These are phyloP conservation scores for Colletotrichum tropicale DNA, from an alignment of 2,329 filamentous ascomycete genomes.

Conservation along the genomic window DNA sequence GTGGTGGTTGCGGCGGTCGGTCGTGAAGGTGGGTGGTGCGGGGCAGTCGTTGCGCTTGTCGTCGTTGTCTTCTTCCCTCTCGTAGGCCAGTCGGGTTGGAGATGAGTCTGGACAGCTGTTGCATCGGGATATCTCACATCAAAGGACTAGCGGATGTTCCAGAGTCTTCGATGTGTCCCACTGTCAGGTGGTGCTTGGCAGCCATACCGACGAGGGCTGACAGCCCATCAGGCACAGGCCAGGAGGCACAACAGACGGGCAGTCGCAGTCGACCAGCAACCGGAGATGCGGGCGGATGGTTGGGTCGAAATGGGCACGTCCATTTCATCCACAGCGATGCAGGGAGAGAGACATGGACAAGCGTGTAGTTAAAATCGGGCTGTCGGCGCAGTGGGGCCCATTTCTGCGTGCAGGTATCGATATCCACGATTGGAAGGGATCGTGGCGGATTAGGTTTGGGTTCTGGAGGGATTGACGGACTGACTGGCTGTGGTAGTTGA, in stretches of 20 bases:
- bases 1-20: background rate
- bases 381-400: background rate
- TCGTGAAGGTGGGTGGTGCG: background rate
- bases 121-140: background rate
- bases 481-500: background rate
- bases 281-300: background rate
- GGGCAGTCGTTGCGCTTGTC: background rate
- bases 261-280: background rate
- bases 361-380: slow-evolving; percentile 4
- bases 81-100: background rate
- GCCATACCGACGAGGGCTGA: background rate
- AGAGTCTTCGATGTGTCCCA: background rate
- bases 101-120: background rate
- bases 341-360: background rate
- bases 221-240: background rate
- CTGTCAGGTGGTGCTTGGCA: slow-evolving; percentile 4
- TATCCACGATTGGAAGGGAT: background rate
- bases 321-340: background rate
- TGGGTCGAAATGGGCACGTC: slow-evolving; percentile 7
- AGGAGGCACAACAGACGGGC: background rate
- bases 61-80: background rate
- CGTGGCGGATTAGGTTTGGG: background rate
- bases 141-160: background rate
- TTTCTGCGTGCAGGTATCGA: background rate
- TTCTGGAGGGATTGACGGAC: background rate